Percentiles rank a stretch among this genome's conserved stretches.
Evolutionary conservation across 768 basidiomycete genomes (phyloP).

Genomic region (Amanita phalloides): DNA sequence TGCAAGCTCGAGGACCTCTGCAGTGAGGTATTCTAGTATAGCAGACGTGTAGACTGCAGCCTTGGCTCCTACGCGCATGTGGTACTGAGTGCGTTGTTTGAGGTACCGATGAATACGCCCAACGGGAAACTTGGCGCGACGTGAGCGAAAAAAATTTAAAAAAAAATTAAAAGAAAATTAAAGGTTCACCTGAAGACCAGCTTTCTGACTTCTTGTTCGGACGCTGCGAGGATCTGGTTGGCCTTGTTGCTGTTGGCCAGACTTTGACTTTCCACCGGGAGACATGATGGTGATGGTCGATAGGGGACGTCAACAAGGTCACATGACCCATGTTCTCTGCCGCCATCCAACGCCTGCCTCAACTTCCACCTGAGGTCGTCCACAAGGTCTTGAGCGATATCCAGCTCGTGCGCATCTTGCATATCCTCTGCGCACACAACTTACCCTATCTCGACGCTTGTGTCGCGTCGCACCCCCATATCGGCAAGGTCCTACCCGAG

Average conservation of each 20-base stretch:
- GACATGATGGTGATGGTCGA: slow-evolving; percentile 1
- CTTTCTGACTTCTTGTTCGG: slow-evolving; percentile 71
- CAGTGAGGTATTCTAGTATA: slow-evolving; percentile 92
- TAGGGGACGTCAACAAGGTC: slow-evolving; percentile 1
- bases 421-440: slow-evolving; percentile 12
- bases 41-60: slow-evolving; percentile 96
- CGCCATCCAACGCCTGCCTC: slow-evolving; percentile 11
- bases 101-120: slow-evolving; percentile 96
- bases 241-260: slow-evolving; percentile 25
- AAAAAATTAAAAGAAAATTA: no score
- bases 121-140: slow-evolving; percentile 70
- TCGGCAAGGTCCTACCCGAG: slow-evolving; percentile 9
- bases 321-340: slow-evolving; percentile 7
- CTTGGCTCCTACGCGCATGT: slow-evolving; percentile 94
- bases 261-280: slow-evolving; percentile 51
- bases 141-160: neutral
- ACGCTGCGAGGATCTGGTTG: slow-evolving; percentile 28
- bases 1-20: slow-evolving; percentile 92
- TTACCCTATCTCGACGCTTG: slow-evolving; percentile 17
- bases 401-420: slow-evolving; percentile 15
- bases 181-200: slow-evolving; percentile 68
- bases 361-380: slow-evolving; percentile 16
- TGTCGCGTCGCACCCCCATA: slow-evolving; percentile 10
- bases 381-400: slow-evolving; percentile 18
- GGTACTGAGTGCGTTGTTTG: slow-evolving; percentile 87